A percentile compares a stretch with the other conserved stretches of the same genome.
Evolutionary conservation across 805 yeast genomes (phyloP).

Genomic region (Candida verbasci): DNA sequence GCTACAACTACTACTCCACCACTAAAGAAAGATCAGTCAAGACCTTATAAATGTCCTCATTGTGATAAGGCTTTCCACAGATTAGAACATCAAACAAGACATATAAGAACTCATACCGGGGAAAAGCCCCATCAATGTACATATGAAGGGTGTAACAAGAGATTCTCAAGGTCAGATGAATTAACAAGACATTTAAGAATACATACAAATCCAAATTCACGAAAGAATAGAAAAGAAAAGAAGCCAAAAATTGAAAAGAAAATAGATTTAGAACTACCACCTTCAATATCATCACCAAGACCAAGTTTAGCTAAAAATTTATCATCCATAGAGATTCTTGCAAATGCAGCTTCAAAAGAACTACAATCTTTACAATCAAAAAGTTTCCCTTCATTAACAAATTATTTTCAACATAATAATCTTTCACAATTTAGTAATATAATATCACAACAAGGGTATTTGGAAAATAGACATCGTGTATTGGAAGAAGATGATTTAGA

Average conservation of each 20-base stretch:
- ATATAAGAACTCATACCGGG: slow-evolving; percentile 76
- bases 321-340: slow-evolving; percentile 41
- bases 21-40: slow-evolving; percentile 20
- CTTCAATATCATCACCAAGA: neutral
- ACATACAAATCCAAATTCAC: slow-evolving; percentile 65
- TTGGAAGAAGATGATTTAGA: slow-evolving; percentile 46
- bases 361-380: slow-evolving; percentile 40
- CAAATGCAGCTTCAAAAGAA: slow-evolving; percentile 54
- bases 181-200: slow-evolving; percentile 69
- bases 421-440: slow-evolving; percentile 23
- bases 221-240: slow-evolving; percentile 46
- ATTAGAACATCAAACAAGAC: slow-evolving; percentile 74
- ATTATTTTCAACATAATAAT: slow-evolving; percentile 33
- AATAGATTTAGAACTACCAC: too few relatives aligned
- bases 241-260: neutral
- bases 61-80: slow-evolving; percentile 74
- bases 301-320: slow-evolving; percentile 2
- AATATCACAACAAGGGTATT: slow-evolving; percentile 52
- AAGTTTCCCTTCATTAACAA: slow-evolving; percentile 49
- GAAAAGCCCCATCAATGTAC: slow-evolving; percentile 78
- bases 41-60: slow-evolving; percentile 71
- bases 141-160: slow-evolving; percentile 65
- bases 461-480: slow-evolving; percentile 20
- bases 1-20: neutral
- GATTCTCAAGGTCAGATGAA: slow-evolving; percentile 69